phyloP scores from a whole-genome alignment of 1,284 basidiomycete species.

The Agroathelia rolfsii region DNA sequence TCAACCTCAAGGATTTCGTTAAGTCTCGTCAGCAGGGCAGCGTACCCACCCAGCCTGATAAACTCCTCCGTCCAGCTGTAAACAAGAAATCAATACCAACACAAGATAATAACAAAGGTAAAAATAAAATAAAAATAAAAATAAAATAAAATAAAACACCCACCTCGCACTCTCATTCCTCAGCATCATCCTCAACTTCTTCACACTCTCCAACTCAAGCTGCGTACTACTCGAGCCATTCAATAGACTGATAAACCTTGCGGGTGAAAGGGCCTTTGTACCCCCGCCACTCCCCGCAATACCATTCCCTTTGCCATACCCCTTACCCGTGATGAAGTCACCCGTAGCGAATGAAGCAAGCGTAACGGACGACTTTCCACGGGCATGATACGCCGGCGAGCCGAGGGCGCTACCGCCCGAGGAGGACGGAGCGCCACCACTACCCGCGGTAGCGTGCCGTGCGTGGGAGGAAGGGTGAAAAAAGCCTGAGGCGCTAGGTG shows the following conservation, averaged over 20 bases:
- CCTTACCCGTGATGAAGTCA: constrained; percentile 23
- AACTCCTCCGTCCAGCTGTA: constrained; percentile 97
- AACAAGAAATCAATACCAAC: constrained; percentile 12
- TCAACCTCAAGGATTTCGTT: constrained; percentile 91
- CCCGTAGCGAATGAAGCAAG: constrained; percentile 31
- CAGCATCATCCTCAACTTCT: constrained; percentile 70
- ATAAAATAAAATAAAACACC: too few relatives aligned
- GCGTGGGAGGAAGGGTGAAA: too few relatives aligned
- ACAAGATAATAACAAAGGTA: constrained; percentile 4
- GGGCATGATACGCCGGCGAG: constrained; percentile 26
- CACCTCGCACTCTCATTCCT: constrained; percentile 81
- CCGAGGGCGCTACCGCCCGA: too few relatives aligned
- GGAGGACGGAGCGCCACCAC: too few relatives aligned
- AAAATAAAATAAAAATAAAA: too few relatives aligned
- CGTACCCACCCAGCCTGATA: constrained; percentile 76
- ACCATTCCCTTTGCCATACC: constrained; percentile 35
- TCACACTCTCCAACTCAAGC: constrained; percentile 66
- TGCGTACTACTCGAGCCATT: constrained; percentile 54
- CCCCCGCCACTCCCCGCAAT: too few relatives aligned
- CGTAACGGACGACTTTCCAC: constrained; percentile 45
- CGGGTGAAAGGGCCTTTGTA: constrained; percentile 49
- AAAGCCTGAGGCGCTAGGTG: too few relatives aligned
- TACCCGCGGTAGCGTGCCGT: too few relatives aligned
- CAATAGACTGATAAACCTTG: constrained; percentile 54
- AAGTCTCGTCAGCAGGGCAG: constrained; percentile 70